phyloP scores from a whole-genome alignment of 2,329 filamentous ascomycete genomes.

The Aspergillus novoparasiticus region DNA sequence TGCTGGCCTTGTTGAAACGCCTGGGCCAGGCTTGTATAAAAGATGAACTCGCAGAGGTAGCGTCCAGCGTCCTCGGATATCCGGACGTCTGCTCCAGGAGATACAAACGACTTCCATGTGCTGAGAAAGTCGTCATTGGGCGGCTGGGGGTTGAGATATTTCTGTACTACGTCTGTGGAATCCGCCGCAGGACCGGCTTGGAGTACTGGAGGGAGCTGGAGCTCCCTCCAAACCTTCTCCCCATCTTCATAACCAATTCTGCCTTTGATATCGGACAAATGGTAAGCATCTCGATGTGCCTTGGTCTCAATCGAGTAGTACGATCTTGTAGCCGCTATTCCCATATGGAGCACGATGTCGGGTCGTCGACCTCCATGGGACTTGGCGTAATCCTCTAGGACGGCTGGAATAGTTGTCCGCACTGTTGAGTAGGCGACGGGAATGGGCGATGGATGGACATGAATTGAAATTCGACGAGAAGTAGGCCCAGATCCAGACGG shows the following conservation, averaged over 20 bases:
- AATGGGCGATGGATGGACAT: constrained; percentile 65
- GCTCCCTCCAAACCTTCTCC: constrained; percentile 56
- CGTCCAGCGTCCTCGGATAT: constrained; percentile 71
- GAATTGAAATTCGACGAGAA: constrained; percentile 39
- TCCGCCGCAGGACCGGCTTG: constrained; percentile 45
- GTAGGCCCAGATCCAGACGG: constrained; percentile 16
- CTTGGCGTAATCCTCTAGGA: constrained; percentile 57
- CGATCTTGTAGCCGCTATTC: constrained; percentile 68
- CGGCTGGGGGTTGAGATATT: constrained; percentile 27
- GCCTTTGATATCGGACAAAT: constrained; percentile 69
- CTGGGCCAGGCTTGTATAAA: constrained; percentile 66
- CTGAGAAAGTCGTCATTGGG: constrained; percentile 38
- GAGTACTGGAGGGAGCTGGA: constrained; percentile 55
- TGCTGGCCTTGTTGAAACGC: constrained; percentile 34
- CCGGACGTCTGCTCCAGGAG: constrained; percentile 45
- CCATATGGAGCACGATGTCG: constrained; percentile 75
- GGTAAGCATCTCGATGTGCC: constrained; percentile 73
- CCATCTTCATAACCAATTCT: constrained; percentile 44
- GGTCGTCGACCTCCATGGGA: constrained; percentile 48
- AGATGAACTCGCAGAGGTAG: constrained; percentile 79
- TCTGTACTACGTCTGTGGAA: constrained; percentile 5
- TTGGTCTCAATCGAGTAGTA: constrained; percentile 73
- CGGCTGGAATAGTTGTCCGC: constrained; percentile 61
- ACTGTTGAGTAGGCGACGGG: constrained; percentile 72
- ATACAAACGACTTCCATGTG: constrained; percentile 36